Percentiles rank a stretch among this genome's conserved stretches.
Conservation (phyloP, 495 filamentous ascomycete genomes). For the Patellaria atrata region DNA sequence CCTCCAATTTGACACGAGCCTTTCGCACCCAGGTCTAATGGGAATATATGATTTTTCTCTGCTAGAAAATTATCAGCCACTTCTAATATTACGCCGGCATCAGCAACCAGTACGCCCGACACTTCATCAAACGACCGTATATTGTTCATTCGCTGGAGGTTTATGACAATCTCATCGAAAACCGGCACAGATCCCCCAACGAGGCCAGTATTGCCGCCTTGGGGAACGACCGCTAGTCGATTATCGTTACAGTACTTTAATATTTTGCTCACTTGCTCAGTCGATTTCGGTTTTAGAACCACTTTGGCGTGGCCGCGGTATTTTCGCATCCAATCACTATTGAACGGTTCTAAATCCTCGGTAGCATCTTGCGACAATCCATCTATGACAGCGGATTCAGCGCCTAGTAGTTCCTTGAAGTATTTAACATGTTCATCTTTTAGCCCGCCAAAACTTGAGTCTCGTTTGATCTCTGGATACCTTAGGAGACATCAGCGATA, state of each 20-base stretch:
- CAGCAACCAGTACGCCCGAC: conserved; percentile 77
- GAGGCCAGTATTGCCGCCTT: conserved; percentile 91
- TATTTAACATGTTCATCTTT: conserved; percentile 61
- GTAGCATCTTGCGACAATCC: conserved; percentile 55
- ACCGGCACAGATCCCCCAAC: conserved; percentile 92
- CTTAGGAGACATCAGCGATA: conserved; percentile 20
- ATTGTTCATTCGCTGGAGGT: conserved; percentile 70
- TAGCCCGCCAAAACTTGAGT: conserved; percentile 52
- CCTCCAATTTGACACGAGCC: conserved; percentile 95
- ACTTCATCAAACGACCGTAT: conserved; percentile 86
- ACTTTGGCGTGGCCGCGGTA: conserved; percentile 82
- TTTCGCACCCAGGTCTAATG: conserved; percentile 89
- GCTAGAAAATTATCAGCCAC: conserved; percentile 71
- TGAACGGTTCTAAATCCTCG: conserved; percentile 76
- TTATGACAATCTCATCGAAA: conserved; percentile 95
- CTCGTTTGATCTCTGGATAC: conserved; percentile 69
- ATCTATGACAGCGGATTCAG: conserved; percentile 67
- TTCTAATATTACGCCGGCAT: conserved; percentile 85
- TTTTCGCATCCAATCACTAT: conserved; percentile 98
- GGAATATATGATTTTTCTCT: conserved; percentile 71
- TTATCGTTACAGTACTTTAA: conserved; percentile 88
- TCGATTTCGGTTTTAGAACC: conserved; percentile 69
- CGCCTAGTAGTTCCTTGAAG: conserved; percentile 64
- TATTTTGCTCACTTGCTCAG: conserved; percentile 75
- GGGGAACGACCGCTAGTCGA: conserved; percentile 85